Evolutionary conservation across 1,139 yeast genomes (phyloP), one percentile per base, ranked within the genome.

Genomic region (Hemisphaericaspora subhashii): DNA sequence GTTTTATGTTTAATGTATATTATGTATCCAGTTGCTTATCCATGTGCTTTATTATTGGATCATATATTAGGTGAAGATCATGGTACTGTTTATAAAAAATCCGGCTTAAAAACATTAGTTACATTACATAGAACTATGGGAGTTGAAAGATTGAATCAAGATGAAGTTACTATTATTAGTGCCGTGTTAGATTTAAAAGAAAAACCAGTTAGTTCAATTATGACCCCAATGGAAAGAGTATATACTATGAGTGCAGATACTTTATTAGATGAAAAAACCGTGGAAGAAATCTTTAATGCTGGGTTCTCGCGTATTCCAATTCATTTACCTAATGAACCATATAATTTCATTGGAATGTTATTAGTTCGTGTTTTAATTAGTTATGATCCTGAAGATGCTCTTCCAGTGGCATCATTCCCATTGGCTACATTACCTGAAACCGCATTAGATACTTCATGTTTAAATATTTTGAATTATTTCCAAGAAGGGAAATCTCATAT

Each of bases 401-500:
- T 87, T 42, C 96, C 97, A 0, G 94, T 92, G 25, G 87, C 95
- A 1, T 80, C 92, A 6, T 92, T 92, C 71, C 97, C 98, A 7
- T 73, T 92, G 54, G 98, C 98, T 2, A 92, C 98, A 0, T 74
- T 92, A 36, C 98, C 98, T 0, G 98, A 92, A 65, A 92, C 98
- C 0, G 81, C 85, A 2, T 84, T 88, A 25, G 90, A 85, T 39
- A 90, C 98, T 2, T 88, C 97, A 4, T 92, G 98, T 62, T 72
- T 92, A 57, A 90, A 92, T 62, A 90, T 92, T 48, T 74, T 92
- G 54, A 92, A 92, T 62, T 92, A 90, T 62, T 92, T 92, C 73
- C 98, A 92, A 64, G 98, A 90, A 61, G 98, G 98, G 45, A 90
- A 89, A 61, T 84, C 96, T 2, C 98, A 92, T 62, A 92, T 92